A percentile compares a stretch with the other conserved stretches of the same genome.
These are phyloP conservation scores for Tulasnella sp. DNA, from an alignment of 768 basidiomycete species.

Conservation along the genomic window DNA sequence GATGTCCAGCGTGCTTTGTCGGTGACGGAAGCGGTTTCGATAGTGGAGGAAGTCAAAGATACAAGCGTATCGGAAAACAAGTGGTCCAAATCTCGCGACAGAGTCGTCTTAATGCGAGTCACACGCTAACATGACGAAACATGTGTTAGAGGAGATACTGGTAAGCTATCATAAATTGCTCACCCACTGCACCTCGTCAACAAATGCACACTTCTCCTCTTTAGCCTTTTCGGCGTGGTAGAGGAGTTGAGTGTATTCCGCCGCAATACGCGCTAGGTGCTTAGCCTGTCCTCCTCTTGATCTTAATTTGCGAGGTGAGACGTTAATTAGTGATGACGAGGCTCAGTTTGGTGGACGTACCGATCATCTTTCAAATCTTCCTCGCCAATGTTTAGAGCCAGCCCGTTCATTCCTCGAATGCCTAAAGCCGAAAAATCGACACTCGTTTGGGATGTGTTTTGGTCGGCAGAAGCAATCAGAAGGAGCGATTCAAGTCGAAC, in stretches of 20 bases:
- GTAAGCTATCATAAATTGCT: conserved; percentile 33
- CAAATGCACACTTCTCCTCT: conserved; percentile 69
- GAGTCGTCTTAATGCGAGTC: conserved; percentile 73
- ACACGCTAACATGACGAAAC: conserved; percentile 55
- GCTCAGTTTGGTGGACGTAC: neutral
- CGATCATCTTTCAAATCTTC: conserved; percentile 23
- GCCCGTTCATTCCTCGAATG: conserved; percentile 24
- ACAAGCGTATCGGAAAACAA: conserved; percentile 64
- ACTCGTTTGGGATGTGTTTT: conserved; percentile 42
- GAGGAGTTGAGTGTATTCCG: conserved; percentile 87
- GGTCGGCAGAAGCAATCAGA: conserved; percentile 55
- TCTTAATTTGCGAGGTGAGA: conserved; percentile 40
- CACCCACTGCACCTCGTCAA: conserved; percentile 84
- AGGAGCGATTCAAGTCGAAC: conserved; percentile 83
- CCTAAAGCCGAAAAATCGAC: conserved; percentile 31
- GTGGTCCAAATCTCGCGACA: conserved; percentile 83
- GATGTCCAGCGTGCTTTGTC: conserved; percentile 60
- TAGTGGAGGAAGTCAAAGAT: conserved; percentile 39
- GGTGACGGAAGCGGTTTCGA: conserved; percentile 15
- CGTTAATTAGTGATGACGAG: no score
- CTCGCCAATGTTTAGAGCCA: conserved; percentile 27
- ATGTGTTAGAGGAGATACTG: conserved; percentile 37
- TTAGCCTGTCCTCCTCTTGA: conserved; percentile 64
- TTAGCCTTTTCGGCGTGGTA: conserved; percentile 85
- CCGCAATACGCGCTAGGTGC: conserved; percentile 77